Evolutionary conservation across 2,329 filamentous ascomycete species (phyloP).

Genomic region (Geosmithia putterillii): DNA sequence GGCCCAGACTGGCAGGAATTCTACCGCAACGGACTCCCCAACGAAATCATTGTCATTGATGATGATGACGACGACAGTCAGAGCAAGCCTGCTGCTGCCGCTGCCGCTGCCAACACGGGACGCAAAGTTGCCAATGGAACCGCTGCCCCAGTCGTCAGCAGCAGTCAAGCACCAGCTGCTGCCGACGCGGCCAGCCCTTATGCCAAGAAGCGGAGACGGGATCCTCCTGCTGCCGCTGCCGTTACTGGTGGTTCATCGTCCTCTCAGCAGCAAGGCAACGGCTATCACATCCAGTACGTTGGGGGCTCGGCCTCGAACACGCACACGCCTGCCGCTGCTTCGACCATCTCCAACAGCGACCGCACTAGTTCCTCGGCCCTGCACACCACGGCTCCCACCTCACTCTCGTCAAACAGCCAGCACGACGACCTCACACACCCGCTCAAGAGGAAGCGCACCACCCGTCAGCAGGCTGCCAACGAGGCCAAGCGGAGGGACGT

Average conservation of each 20-base stretch:
- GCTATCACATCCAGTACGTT: conserved; percentile 62
- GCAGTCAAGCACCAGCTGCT: conserved; percentile 8
- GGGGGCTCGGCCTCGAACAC: conserved; percentile 42
- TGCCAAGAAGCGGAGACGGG: conserved; percentile 65
- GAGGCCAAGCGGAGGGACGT: conserved; percentile 70
- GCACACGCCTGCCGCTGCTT: conserved; percentile 50
- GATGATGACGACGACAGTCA: conserved; percentile 51
- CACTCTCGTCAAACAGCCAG: conserved; percentile 47
- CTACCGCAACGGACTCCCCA: conserved; percentile 71
- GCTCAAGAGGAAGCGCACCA: conserved; percentile 81
- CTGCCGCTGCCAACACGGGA: conserved; percentile 32
- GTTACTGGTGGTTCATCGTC: conserved; percentile 17
- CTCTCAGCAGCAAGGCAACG: conserved; percentile 42
- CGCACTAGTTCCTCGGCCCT: conserved; percentile 62
- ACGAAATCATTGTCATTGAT: conserved; percentile 77
- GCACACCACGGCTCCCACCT: conserved; percentile 83
- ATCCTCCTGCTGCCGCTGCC: too few relatives aligned
- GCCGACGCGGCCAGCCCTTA: conserved; percentile 29
- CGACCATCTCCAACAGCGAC: conserved; percentile 60
- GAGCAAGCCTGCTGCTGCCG: conserved; percentile 37
- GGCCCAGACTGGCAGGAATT: conserved; percentile 70
- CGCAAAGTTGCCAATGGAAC: conserved; percentile 24
- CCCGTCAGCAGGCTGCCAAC: conserved; percentile 64
- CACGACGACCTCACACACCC: conserved; percentile 59
- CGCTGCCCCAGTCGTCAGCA: conserved; percentile 11